Evolutionary conservation across 345 rosid species (phyloP), one percentile per base, ranked within the genome.

Genomic region (Kandelia obovata): DNA sequence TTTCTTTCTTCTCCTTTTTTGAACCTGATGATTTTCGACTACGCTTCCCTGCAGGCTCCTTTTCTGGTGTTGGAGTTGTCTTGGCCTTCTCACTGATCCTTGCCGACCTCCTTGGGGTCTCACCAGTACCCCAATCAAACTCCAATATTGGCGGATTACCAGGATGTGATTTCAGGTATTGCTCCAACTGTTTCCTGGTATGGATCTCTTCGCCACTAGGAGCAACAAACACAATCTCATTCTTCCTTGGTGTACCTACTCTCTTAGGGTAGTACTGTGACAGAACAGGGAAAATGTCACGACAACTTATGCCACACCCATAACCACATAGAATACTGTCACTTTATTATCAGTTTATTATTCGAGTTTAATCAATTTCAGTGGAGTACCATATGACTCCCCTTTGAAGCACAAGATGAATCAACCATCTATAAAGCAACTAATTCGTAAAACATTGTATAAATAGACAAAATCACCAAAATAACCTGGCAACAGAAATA

Each of bases 51-150:
- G 83, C 84, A 13, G 91, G 87, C 72, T 85, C 89, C 70, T 83
- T 87, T 37, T 83, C 92, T 19, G 91, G 87, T 3, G 89, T 78
- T 9, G 96, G 92, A 31, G 88, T 73, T 27, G 92, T 82, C 80
- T 89, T 91, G 31, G 71, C 75, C 83, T 87, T 91, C 72, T 78
- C 91, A 62, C 89, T 83, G 80, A 91, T 85, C 73, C 96, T 89
- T 57, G 97, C 83, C 17, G 96, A 89, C 78, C 97, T 83, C 83
- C 96, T 87, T 21, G 93, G 96, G 28, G 88, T 83, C 80, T 87
- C 96, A 68, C 93, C 90, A 23, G 89, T 86, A 10, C 86, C 85
- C 97, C 97, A 91, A 62, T 91, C 96, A 71, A 91, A 89, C 73
- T 86, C 90, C 0, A 88, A 7, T 49, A 83, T 63, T 1, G 83